Base-by-base conservation (phyloP, 2,329 filamentous ascomycete genomes). In the Colletotrichum chrysophilum region DNA sequence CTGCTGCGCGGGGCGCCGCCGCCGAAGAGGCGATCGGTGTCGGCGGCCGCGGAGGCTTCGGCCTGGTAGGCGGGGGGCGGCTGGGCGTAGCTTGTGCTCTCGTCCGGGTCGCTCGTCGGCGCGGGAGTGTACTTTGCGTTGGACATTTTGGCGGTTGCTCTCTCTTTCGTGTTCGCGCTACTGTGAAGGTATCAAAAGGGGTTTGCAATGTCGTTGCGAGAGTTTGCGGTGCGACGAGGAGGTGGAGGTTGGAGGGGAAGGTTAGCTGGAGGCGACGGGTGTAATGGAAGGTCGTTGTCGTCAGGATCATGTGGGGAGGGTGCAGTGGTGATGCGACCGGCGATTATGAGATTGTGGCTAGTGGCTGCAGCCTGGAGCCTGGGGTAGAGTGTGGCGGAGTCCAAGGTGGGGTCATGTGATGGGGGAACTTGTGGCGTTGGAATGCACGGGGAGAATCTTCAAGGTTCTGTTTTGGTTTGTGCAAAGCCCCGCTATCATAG, bases 81-180 rank as follows among this genome's bases (percentile, higher is more conserved):
- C 82, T 95, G 93, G 73, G 93, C 90, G 87, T 94, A 96, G 79
- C 84, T 78, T 79, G 88, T 86, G 80, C 94, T 93, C 79, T 95
- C 94, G 80, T 97, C 91, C 61, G 96, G 96, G 87, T 98, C 96
- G 83, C 95, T 94, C 88, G 95, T 94, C 26, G 96, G 93, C 80
- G 95, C 95, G 67, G 93, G 91, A 79, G 94, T 90, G 85, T 98
- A 98, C 86, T 96, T 97, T 67, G 95, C 89, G 80, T 91, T 95
- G 76, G 92, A 89, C 94, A 96, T 96, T 72, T 56, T 80, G 12
- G 21, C 12, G 13, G 32, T 43, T 64, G 24, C 55, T 58, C 55
- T 58, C 18, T 61, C 38, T 21, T 12, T 48, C 10, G 43, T 32
- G 18, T 24, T 61, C 32, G 58, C 58, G 58, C 58, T 30, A 21